Evolutionary conservation across 345 rosid genomes (phyloP), one percentile per base, ranked within the genome.

Genomic region (Xanthoceras sorbifolium): DNA sequence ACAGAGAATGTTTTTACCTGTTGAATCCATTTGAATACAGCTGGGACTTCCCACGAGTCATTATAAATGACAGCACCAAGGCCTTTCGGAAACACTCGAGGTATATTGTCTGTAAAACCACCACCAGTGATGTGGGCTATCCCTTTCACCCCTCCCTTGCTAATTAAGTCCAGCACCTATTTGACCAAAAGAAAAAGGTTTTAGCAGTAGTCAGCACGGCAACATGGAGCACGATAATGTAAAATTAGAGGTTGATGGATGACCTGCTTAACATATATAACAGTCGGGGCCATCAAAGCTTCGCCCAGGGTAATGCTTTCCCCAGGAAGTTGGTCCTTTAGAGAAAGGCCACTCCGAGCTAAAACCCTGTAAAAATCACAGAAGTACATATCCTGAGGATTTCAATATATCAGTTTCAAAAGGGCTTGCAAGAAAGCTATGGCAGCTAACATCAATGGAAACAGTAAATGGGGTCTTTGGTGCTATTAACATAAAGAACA

Each of bases 271-370:
- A 92, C 98, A 65, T 93, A 93, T 66, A 93, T 91, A 42, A 86
- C 87, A 61, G 99, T 96, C 31, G 98, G 99, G 59, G 97, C 99
- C 92, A 93, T 92, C 74, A 96, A 80, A 71, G 97, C 97, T 81
- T 94, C 91, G 26, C 97, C 99, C 70, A 93, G 80, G 1, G 90
- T 85, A 60, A 67, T 59, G 40, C 81, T 76, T 75, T 84, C 93
- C 70, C 91, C 94, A 34, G 97, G 97, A 84, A 96, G 92, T 64
- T 85, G 82, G 74, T 91, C 91, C 59, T 80, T 83, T 76, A 92
- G 78, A 42, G 95, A 88, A 74, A 88, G 85, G 72, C 90, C 88
- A 74, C 97, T 90, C 76, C 67, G 83, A 61, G 86, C 89, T 80
- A 96, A 70, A 69, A 91, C 97, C 84, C 98, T 93, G 77, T 52